Percentiles rank a stretch among this genome's conserved stretches.
These are phyloP conservation scores for Ogataea zsoltii DNA, from an alignment of 805 yeast genomes.

Conservation along the genomic window DNA sequence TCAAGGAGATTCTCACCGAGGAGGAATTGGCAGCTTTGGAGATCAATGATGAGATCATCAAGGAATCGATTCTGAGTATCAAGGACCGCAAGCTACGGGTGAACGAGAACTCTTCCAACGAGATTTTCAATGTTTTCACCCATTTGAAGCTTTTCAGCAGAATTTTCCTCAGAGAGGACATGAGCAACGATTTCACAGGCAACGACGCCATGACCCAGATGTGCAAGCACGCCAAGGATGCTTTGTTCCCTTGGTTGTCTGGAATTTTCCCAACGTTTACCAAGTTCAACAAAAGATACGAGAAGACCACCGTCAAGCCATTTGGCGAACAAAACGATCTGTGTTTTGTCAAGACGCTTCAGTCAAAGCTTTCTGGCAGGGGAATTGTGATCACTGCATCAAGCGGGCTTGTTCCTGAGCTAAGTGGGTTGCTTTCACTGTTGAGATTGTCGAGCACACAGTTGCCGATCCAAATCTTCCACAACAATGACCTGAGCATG, in stretches of 20 bases:
- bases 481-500: slow-evolving; percentile 41
- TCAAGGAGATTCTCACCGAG: slow-evolving; percentile 25
- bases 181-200: slow-evolving; percentile 6
- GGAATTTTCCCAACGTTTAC: slow-evolving; percentile 39
- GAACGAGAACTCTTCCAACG: slow-evolving; percentile 27
- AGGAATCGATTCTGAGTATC: slow-evolving; percentile 18
- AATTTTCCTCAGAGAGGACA: slow-evolving; percentile 20
- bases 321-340: slow-evolving; percentile 13
- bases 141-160: slow-evolving; percentile 31
- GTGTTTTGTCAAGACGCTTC: slow-evolving; percentile 33
- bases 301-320: slow-evolving; percentile 11
- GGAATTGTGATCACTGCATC: slow-evolving; percentile 59
- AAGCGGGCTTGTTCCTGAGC: slow-evolving; percentile 46
- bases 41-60: slow-evolving; percentile 26
- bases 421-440: slow-evolving; percentile 48
- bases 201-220: slow-evolving; percentile 9
- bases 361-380: slow-evolving; percentile 38
- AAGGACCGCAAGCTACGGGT: slow-evolving; percentile 24
- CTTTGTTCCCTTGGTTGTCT: slow-evolving; percentile 45
- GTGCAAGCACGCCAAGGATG: slow-evolving; percentile 21
- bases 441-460: slow-evolving; percentile 50
- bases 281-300: slow-evolving; percentile 32
- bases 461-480: slow-evolving; percentile 50
- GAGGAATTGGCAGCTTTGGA: slow-evolving; percentile 26
- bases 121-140: slow-evolving; percentile 25